These are phyloP conservation scores for Durusdinium trenchii DNA, from an alignment of 73 alveolate species.

Conservation along the genomic window DNA sequence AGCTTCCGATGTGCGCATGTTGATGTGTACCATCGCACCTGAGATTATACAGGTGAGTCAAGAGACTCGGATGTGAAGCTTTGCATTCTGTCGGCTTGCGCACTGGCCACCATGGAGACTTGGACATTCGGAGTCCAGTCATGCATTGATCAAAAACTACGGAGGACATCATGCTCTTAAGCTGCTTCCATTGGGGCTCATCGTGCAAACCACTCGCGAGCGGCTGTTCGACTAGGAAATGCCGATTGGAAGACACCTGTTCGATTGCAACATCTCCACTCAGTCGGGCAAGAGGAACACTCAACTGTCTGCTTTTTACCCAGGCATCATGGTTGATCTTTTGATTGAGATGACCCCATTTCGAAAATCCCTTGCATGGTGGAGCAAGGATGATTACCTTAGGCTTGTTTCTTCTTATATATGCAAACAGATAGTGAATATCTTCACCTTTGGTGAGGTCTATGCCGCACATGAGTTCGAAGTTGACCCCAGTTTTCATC, in stretches of 20 bases:
- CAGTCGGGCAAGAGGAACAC: background rate
- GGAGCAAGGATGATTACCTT: background rate
- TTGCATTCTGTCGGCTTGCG: too few relatives aligned
- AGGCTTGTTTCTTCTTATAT: background rate
- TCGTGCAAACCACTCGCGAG: background rate
- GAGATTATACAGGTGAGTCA: background rate
- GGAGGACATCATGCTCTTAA: background rate
- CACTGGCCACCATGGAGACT: too few relatives aligned
- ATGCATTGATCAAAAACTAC: background rate
- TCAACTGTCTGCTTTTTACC: background rate
- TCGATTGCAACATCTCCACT: background rate
- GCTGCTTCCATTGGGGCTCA: background rate
- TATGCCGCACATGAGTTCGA: background rate
- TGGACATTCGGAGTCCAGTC: background rate
- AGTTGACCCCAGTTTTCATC: background rate
- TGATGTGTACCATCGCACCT: background rate
- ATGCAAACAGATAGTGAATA: background rate
- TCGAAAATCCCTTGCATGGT: background rate
- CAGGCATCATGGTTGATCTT: background rate
- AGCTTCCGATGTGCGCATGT: background rate
- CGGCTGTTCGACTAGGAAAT: constrained; percentile 14
- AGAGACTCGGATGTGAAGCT: background rate
- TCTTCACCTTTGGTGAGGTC: background rate
- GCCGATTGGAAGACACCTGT: background rate
- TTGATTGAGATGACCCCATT: background rate